These are phyloP conservation scores for Marasmius tenuissimus DNA, from an alignment of 1,284 basidiomycete species.

Conservation along the genomic window DNA sequence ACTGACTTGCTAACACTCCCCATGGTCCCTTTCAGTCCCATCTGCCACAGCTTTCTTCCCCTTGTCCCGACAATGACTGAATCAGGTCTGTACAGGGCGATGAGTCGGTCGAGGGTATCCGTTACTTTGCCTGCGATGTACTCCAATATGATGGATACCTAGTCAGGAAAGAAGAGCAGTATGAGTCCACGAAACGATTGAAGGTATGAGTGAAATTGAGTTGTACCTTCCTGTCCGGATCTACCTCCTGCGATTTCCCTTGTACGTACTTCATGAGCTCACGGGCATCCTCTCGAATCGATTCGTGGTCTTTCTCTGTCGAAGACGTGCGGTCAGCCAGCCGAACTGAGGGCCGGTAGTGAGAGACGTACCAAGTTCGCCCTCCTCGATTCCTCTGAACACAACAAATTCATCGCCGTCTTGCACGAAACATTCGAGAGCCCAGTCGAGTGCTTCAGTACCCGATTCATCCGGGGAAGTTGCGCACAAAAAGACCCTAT, in stretches of 20 bases:
- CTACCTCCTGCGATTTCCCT: constrained; percentile 79
- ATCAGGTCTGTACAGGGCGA: constrained; percentile 94
- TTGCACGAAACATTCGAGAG: constrained; percentile 82
- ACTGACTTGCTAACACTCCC: constrained; percentile 63
- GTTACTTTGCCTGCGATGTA: constrained; percentile 91
- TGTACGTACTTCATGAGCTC: constrained; percentile 82
- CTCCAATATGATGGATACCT: constrained; percentile 93
- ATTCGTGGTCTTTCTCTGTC: constrained; percentile 78
- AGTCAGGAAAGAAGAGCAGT: background rate
- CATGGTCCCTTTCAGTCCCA: constrained; percentile 32
- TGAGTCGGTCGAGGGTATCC: constrained; percentile 87
- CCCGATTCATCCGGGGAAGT: constrained; percentile 89
- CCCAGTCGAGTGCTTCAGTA: constrained; percentile 84
- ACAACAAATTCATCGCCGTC: constrained; percentile 96
- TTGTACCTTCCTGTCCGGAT: constrained; percentile 71
- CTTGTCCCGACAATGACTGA: constrained; percentile 92
- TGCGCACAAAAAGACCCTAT: constrained; percentile 82
- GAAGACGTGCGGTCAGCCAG: too few species aligned
- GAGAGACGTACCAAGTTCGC: constrained; percentile 63
- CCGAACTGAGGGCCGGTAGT: too few species aligned
- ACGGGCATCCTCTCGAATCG: constrained; percentile 86
- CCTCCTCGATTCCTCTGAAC: constrained; percentile 86
- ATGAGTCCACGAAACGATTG: background rate
- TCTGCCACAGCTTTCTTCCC: constrained; percentile 48
- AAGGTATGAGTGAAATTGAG: background rate